Evolutionary conservation across 2,329 filamentous ascomycete species (phyloP), one percentile per base, ranked within the genome.

Genomic region (Cercospora sp.): DNA sequence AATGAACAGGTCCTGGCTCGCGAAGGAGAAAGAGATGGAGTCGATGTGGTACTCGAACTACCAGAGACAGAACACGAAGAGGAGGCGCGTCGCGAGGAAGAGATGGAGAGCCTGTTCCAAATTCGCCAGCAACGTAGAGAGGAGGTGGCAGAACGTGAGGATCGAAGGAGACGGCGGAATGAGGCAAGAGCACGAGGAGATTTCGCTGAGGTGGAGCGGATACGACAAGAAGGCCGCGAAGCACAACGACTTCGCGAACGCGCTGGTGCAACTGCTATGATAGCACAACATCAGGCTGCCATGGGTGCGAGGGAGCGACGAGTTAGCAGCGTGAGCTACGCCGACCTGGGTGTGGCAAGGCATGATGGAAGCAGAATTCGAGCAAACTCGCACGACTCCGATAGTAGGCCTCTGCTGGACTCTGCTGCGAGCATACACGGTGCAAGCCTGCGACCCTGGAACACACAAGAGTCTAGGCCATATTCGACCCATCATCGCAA

Each of bases 81-180:
- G 72, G 93, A 97, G 78, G 80, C 82, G 1, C 82, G 93, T 63
- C 87, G 95, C 12, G 93, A 98, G 71, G 88, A 92, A 30, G 92
- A 97, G 79, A 98, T 98, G 95, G 91, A 95, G 70, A 88, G 91
- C 0, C 80, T 98, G 48, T 98, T 97, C 78, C 93, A 97, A 78
- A 94, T 98, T 68, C 90, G 95, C 12, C 78, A 91, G 12, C 89
- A 92, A 18, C 87, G 95, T 64, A 88, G 94, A 62, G 85, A 87
- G 65, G 91, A 96, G 78, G 85, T 90, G 45, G 87, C 88, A 4
- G 93, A 95, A 70, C 89, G 93, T 5, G 92, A 96, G 72, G 89
- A 91, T 71, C 84, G 91, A n/a, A 85, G 92, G 62, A 85, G 87
- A 58, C 83, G 88, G 66, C 85, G 92, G 30, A 83, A 88, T 31